Evolutionary conservation across 345 rosid genomes (phyloP), one percentile per base, ranked within the genome.

Genomic region (Excoecaria cochinchinensis): DNA sequence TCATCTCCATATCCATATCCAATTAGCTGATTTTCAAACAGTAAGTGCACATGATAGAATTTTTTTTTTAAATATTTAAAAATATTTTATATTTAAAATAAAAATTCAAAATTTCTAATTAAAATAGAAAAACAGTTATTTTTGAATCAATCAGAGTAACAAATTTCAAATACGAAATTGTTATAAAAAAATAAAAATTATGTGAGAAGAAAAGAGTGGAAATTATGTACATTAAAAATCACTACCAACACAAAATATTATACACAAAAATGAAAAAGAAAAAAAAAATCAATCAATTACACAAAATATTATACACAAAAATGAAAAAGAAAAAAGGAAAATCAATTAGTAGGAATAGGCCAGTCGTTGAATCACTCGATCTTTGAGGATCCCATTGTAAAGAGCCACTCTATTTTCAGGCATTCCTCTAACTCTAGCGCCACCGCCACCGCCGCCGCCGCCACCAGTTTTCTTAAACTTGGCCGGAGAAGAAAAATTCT

Each of bases 371-470:
- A 79, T 76, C 70, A 59, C 80, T 47, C 92, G 96, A 82, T 91
- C 96, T 39, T 86, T 84, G 8, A 89, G 82, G 62, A 88, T 88
- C 15, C 90, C 96, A 67, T 81, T 83, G 82, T 89, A 91, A 14
- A 91, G 90, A 63, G 92, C 96, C 62, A 76, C 66, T 78, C 93
- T 87, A 63, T 91, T 89, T 22, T 81, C 90, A n/a, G 92, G 92
- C 87, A 89, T 88, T 84, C 78, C 84, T 40, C 81, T 76, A 21
- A 24, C 78, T 51, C 69, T 67, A 24, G 15, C 48, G 9, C 55
- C 47, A 7, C 72, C 72, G 9, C 6, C 60, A 14, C 31, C 72
- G 6, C 36, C 48, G 9, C 55, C 47, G 4, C 72, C 72, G 9
- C 6, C 70, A 13, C 21, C 47, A 31, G 13, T 57, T 74, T 73